Base-by-base conservation (phyloP, 2,329 filamentous ascomycete species). In the Coniella lustricola region DNA sequence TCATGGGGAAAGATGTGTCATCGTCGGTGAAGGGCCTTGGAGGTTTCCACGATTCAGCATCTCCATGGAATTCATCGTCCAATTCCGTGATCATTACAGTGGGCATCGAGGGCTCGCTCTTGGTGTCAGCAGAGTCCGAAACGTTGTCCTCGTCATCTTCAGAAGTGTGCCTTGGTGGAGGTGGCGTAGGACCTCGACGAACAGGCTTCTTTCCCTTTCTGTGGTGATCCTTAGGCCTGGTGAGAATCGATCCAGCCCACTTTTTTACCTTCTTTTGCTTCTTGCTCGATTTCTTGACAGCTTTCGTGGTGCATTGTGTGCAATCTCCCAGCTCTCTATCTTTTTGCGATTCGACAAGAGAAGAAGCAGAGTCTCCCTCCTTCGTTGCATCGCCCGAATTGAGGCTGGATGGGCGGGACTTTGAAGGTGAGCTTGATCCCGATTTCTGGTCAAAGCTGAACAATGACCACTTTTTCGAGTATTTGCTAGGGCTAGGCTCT, bases 1-100 rank as follows among this genome's bases (percentile, higher is more conserved):
- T 94, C 64, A 96, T 85, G 7, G 87, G 84, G 60, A 82, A 87
- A 45, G 84, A 76, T 3, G 78, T 64, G 51, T 94, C 87, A 40
- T 83, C 79, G 8, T 80, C 74, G 2, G 64, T 65, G 36, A 57
- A 66, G 53, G 60, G 62, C 22, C 64, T 65, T 34, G 64, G 51
- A 56, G 70, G 65, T 37, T 68, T 70, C 59, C 68, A 68, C 3
- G 63, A 51, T 14, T 60, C 44, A 56, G 59, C 40, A 46, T 59
- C 57, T 54, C 46, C 57, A 34, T 58, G 55, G 13, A 51, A 33
- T 14, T 48, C 42, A 3, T 63, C 58, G 3, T 66, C 60, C 10
- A 69, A 66, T 35, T 69, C 68, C 0, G 71, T 73, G 2, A 71
- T 64, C 17, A 67, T 64, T 3, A 74, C 63, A 4, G 66, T 65